Base-by-base conservation (phyloP, 768 basidiomycete genomes). In the Collybia sp. region DNA sequence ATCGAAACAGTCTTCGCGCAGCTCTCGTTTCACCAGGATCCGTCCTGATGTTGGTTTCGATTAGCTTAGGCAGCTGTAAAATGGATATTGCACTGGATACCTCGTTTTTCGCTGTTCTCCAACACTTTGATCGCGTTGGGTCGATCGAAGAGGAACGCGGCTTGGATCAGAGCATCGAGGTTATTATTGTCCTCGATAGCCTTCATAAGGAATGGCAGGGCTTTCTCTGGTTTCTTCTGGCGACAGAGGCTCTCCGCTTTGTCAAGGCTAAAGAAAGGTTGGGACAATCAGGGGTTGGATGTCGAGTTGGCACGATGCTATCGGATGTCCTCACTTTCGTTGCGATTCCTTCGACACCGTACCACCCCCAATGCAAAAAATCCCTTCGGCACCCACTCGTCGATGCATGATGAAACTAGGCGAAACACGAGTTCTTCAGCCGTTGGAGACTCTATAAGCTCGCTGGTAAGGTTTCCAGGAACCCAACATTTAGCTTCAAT, bases 181-280 rank as follows among this genome's bases (percentile, higher is more conserved):
- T 72, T 73, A 45, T 69, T 59, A 0, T 50, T 51, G 50, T 72
- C 71, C 40, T 71, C 54, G 50, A 75, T 55, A 1, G 73, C 71
- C 45, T 64, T 65, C 16, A 56, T 36, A 3, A 75, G 58, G 46
- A 69, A 73, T 0, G 73, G 71, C 3, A 65, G 38, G 0, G 70
- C 69, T 41, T 71, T 51, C 15, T 60, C 41, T 5, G 65, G 65
- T 40, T 60, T 65, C 13, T 60, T 45, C 44, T 51, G 57, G 15
- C 58, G 51, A 47, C 64, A 67, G 1, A 71, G 56, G 30, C 64
- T 60, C 41, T 69, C 68, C 4, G 61, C 69, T 25, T 56, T 72
- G 31, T 66, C 57, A n/a, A 69, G 56, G 43, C 69, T 72, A 38
- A 2, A 16, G 42, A 16, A 16, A n/a, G n/a, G 30, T 25, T 30